Evolutionary conservation across 148 eudicot genomes (phyloP).

Genomic region (Fagopyrum tataricum): DNA sequence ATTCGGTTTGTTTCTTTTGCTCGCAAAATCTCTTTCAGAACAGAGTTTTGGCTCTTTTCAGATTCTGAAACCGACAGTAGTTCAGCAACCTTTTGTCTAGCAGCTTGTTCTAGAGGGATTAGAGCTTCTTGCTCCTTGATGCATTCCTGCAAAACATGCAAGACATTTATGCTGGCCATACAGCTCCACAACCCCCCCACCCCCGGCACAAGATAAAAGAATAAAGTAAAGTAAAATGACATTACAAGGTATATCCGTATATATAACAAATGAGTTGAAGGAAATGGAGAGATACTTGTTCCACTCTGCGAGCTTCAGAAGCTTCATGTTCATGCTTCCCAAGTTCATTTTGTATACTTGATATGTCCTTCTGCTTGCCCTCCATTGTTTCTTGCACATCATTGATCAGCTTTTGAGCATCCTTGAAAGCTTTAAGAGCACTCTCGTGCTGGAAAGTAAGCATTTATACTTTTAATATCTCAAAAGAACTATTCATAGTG

Average conservation of each 20-base stretch:
- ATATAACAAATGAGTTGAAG: background rate
- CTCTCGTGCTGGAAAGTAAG: constrained; percentile 63
- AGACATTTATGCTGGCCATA: constrained; percentile 5
- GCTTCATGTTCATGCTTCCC: constrained; percentile 57
- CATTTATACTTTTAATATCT: background rate
- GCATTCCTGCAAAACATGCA: constrained; percentile 45
- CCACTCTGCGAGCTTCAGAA: constrained; percentile 55
- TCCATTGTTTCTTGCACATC: constrained; percentile 44
- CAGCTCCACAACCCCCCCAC: background rate
- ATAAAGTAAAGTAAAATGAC: background rate
- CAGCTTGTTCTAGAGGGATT: constrained; percentile 74
- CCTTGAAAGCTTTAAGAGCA: constrained; percentile 62
- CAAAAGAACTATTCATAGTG: background rate
- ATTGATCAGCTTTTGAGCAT: constrained; percentile 66
- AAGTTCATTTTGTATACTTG: constrained; percentile 38
- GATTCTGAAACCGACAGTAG: constrained; percentile 68
- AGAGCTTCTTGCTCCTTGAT: constrained; percentile 69
- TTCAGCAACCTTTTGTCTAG: constrained; percentile 84
- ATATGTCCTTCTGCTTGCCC: constrained; percentile 41
- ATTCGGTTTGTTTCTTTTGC: constrained; percentile 74
- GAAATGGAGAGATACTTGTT: constrained; percentile 40
- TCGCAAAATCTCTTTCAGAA: constrained; percentile 76
- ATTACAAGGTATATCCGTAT: background rate
- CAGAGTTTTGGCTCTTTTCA: constrained; percentile 91
- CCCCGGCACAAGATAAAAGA: background rate